These are phyloP conservation scores for Porcisia hertigi DNA, from an alignment of 208 protist genomes.

Conservation along the genomic window DNA sequence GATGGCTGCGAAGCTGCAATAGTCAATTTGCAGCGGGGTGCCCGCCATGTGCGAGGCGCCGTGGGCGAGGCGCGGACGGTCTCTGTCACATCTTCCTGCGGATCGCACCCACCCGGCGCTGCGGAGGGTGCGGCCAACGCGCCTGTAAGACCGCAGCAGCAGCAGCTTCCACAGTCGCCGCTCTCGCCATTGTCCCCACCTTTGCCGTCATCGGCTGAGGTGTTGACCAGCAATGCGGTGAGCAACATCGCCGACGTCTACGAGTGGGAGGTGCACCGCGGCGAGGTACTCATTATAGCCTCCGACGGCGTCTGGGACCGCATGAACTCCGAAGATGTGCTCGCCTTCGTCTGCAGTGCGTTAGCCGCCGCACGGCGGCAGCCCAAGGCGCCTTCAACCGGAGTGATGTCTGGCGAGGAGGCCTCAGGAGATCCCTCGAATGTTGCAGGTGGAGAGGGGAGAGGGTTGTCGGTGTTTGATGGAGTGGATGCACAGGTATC, in stretches of 20 bases:
- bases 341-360: constrained; percentile 44
- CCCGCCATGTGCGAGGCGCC: not conserved
- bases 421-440: not conserved
- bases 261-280: constrained; percentile 50
- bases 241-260: constrained; percentile 81
- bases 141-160: not conserved
- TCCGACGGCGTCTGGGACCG: constrained; percentile 83
- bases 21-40: no score
- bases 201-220: not conserved
- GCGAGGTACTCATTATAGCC: constrained; percentile 79
- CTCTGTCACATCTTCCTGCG: not conserved
- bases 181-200: not conserved
- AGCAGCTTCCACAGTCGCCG: not conserved
- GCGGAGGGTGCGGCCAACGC: not conserved
- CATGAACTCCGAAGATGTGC: constrained; percentile 59
- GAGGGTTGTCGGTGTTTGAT: not conserved
- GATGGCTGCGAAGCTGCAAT: not conserved
- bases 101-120: not conserved
- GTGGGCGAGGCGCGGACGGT: not conserved
- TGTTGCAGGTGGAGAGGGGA: not conserved
- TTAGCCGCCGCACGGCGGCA: not conserved
- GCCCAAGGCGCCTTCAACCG: not conserved
- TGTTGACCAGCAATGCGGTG: constrained; percentile 46
- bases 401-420: not conserved
- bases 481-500: not conserved